phyloP scores from a whole-genome alignment of 495 filamentous ascomycete species.

The Talaromyces borbonicus region DNA sequence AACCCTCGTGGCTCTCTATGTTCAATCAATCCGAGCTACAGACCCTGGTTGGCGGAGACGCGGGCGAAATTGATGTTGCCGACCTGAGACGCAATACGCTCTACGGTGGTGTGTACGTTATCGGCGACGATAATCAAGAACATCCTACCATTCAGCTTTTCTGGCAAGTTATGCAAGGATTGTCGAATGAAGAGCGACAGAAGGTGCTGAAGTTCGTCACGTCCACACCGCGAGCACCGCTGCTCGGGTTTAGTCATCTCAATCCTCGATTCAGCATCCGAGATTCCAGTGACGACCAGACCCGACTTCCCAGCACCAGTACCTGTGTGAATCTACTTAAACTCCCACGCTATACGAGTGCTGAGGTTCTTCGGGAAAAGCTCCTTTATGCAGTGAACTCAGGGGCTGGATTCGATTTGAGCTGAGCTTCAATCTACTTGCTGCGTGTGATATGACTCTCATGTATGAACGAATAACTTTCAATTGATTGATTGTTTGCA shows the following conservation, averaged over 20 bases:
- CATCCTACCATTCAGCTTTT: constrained; percentile 79
- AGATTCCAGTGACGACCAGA: constrained; percentile 68
- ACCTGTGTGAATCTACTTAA: constrained; percentile 97
- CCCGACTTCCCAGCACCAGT: constrained; percentile 85
- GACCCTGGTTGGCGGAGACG: constrained; percentile 80
- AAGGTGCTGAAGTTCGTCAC: constrained; percentile 95
- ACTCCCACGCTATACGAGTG: constrained; percentile 68
- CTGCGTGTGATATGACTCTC: neutral
- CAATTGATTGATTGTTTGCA: constrained; percentile 5
- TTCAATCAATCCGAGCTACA: constrained; percentile 96
- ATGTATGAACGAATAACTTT: neutral
- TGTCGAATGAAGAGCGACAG: constrained; percentile 64
- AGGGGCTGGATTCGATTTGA: constrained; percentile 92
- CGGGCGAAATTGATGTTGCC: constrained; percentile 72
- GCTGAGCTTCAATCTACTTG: constrained; percentile 30
- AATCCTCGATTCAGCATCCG: constrained; percentile 83
- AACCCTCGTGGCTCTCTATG: constrained; percentile 90
- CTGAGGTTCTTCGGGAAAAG: constrained; percentile 57
- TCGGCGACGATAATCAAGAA: constrained; percentile 79
- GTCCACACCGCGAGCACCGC: constrained; percentile 80
- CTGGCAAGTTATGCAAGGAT: constrained; percentile 76
- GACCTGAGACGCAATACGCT: constrained; percentile 79
- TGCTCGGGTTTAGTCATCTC: constrained; percentile 81
- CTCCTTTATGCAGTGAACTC: constrained; percentile 84
- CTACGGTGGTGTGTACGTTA: constrained; percentile 78